Evolutionary conservation across 331 rosid species (phyloP).

Genomic region (Erythrophleum ivorense): DNA sequence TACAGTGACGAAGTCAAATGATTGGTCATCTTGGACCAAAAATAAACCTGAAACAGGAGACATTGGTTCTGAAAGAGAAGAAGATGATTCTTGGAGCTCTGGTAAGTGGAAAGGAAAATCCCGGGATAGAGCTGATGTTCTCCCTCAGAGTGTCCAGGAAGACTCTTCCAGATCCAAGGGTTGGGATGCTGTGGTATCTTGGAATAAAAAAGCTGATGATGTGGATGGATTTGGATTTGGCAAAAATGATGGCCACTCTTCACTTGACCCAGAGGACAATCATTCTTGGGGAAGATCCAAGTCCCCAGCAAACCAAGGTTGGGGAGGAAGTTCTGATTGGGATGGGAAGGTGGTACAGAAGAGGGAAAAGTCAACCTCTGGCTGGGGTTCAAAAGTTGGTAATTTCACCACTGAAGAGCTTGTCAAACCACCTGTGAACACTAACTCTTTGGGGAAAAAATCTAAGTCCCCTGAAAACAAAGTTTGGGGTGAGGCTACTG

Average conservation of each 20-base stretch:
- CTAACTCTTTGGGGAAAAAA: background rate
- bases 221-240: conserved; percentile 11
- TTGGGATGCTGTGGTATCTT: conserved; percentile 28
- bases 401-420: background rate
- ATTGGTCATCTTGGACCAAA: conserved; percentile 37
- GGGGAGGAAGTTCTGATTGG: conserved; percentile 1
- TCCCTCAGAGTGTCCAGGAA: conserved; percentile 6
- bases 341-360: too few relatives aligned
- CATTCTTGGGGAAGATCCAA: background rate
- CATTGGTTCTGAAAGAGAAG: background rate
- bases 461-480: background rate
- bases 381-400: background rate
- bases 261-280: background rate
- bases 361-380: background rate
- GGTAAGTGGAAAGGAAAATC: conserved; percentile 9
- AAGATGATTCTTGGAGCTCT: conserved; percentile 32
- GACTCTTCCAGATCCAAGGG: conserved; percentile 33
- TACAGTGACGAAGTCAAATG: conserved; percentile 17
- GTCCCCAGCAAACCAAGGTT: background rate
- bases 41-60: conserved; percentile 8
- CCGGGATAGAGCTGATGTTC: conserved; percentile 26
- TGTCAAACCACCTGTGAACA: conserved; percentile 29
- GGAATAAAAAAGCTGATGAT: conserved; percentile 36
- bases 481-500: conserved; percentile 7
- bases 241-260: conserved; percentile 23